Conservation (phyloP, 2,329 filamentous ascomycete species). For the Cytospora piceae region DNA sequence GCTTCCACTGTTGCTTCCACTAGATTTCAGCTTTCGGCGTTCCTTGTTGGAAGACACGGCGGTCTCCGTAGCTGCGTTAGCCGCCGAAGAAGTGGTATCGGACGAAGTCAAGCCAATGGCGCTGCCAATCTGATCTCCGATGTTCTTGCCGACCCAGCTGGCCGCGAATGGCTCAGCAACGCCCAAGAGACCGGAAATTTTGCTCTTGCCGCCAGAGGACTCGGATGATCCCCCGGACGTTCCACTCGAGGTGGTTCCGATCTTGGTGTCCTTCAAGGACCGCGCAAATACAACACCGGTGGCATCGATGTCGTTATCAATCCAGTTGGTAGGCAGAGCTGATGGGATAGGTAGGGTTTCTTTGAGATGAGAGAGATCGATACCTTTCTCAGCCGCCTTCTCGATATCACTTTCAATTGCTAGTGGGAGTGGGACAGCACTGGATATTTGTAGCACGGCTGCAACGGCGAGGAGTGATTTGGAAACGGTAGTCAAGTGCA, state of each 20-base stretch:
- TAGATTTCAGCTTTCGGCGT: neutral
- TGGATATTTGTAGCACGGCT: neutral
- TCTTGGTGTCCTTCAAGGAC: neutral
- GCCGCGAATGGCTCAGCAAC: neutral
- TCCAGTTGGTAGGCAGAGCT: no score
- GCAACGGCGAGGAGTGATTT: neutral
- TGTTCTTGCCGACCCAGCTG: neutral
- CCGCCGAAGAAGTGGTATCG: neutral
- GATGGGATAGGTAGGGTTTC: no score
- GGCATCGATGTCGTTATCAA: no score
- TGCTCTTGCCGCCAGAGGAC: neutral
- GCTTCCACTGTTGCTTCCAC: neutral
- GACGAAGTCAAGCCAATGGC: neutral
- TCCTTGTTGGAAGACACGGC: neutral
- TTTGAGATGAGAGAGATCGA: no score
- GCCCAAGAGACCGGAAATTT: neutral
- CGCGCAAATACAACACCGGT: neutral
- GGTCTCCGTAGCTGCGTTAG: neutral
- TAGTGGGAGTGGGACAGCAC: neutral
- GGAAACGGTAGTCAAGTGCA: neutral
- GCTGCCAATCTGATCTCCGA: neutral
- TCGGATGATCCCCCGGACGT: neutral
- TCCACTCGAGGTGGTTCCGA: neutral
- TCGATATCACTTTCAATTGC: neutral
- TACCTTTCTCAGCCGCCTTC: neutral